Evolutionary conservation across 2,329 filamentous ascomycete species (phyloP), one percentile per base, ranked within the genome.

Genomic region (Fusarium sp.): DNA sequence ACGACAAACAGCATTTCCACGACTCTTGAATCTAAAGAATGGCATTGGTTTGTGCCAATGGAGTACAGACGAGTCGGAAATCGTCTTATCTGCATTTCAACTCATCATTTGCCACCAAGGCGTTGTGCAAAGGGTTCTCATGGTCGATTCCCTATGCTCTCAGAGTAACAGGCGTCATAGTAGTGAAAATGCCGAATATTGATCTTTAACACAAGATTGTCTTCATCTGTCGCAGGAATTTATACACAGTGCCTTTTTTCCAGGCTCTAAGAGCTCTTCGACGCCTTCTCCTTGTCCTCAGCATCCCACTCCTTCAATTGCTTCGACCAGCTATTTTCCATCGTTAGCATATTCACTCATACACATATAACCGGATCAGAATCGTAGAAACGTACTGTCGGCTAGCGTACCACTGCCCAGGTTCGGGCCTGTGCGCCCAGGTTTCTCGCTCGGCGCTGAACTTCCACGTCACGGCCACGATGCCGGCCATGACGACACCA

Each of bases 391-490:
- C 91, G 76, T 86, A 95, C 92, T 91, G 89, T 89, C 93, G 88
- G 83, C 93, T 96, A 48, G 92, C 92, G 81, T 91, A 94, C 87
- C 95, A 96, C 76, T 91, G 85, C 74, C 89, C 89, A 58, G 88
- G 85, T 81, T 93, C 90, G 36, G 93, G 93, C 85, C 94, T 93
- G 80, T 86, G 90, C 73, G 90, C 86, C 76, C 93, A 89, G 68
- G 87, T 81, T 80, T 97, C 93, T 70, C 89, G 85, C 73, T 93
- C 88, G 39, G 93, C 91, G 78, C 92, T 94, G 74, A 91, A 81
- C 76, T 86, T 92, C 87, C 90, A 95, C 66, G 86, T 87, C 75
- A 91, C 81, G 50, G 87, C 90, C 61, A 87, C 85, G 71, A 97
- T 86, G 68, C 92, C 90, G 72, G 91, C 72, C 52, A 96, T 84